Conservation (phyloP, 495 filamentous ascomycete species). For the Penicillium riverlandense region DNA sequence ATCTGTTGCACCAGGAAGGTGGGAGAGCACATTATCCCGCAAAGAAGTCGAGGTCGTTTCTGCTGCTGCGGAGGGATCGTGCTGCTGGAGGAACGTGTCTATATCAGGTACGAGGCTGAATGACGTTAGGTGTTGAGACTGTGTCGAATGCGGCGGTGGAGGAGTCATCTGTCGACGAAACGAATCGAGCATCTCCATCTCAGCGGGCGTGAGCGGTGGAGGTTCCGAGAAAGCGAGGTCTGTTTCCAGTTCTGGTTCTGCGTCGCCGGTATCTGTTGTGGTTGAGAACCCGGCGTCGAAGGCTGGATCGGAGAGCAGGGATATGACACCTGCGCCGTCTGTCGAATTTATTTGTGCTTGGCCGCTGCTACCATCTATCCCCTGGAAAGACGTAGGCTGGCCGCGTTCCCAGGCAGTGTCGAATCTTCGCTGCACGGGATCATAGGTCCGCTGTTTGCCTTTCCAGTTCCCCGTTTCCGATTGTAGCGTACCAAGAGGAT, state of each 20-base stretch:
- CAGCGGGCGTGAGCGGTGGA: conserved; percentile 16
- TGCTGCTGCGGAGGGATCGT: conserved; percentile 7
- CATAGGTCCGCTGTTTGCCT: conserved; percentile 16
- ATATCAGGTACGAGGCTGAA: conserved; percentile 40
- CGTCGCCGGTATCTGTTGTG: conserved; percentile 3
- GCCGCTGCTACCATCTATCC: too few species aligned
- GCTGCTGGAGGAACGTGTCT: conserved; percentile 18
- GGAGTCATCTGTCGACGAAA: conserved; percentile 19
- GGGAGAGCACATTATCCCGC: conserved; percentile 22
- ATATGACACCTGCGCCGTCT: conserved; percentile 38
- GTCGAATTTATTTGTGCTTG: background rate
- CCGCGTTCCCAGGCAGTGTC: conserved; percentile 14
- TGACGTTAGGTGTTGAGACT: conserved; percentile 13
- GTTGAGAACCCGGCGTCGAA: conserved; percentile 42
- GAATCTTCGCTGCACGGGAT: conserved; percentile 10
- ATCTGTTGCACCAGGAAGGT: conserved; percentile 32
- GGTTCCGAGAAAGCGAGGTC: conserved; percentile 9
- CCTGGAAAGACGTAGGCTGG: background rate
- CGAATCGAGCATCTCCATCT: conserved; percentile 30
- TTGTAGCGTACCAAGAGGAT: background rate
- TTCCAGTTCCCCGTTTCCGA: conserved; percentile 18
- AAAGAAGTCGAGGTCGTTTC: conserved; percentile 10
- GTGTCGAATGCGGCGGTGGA: background rate
- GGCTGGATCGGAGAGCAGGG: conserved; percentile 45
- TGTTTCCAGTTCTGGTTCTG: conserved; percentile 32